Base-by-base conservation (phyloP, 2,329 filamentous ascomycete species). In the Colletotrichum ledebouriae region DNA sequence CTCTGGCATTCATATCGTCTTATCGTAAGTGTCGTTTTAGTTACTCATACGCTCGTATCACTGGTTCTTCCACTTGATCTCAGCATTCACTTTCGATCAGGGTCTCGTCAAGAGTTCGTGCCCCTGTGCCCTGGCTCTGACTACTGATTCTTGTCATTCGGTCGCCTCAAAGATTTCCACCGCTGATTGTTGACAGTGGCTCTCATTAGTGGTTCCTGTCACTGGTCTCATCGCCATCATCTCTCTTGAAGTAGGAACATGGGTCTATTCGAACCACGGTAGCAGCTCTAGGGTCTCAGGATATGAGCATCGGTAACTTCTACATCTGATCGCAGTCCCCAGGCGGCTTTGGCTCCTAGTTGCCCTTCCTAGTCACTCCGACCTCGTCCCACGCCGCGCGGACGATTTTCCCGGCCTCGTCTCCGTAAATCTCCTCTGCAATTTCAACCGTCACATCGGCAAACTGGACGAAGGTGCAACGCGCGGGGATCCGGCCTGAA, bases 311-410 rank as follows among this genome's bases (percentile, higher is more conserved):
- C 11, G 37, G 11, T 39, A 15, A 39, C 4, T 11, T 13, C 37
- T 39, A 39, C 37, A 39, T 39, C 11, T 11, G 10, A 15, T 39
- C 37, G 37, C 37, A 39, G 37, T 15, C 37, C 13, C 13, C 37
- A 4, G 37, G 37, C 22, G 34, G 41, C n/a, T 60, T 55, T 6
- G 39, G 62, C 22, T 66, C 57, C 58, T 70, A 59, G 41, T 46
- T 46, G 37, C 42, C 61, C 47, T 64, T 64, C 17, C 60, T 47
- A 12, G 60, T 67, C 29, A 86, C 83, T 6, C 84, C 84, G 17
- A 86, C 84, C 22, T 82, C 78, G 46, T 74, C 77, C 84, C 83
- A 86, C 6, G 84, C 83, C 60, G 82, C 77, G 53, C 79, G 79
- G 3, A 86, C 80, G 53, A 76, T 80, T 52, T 79, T 76, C n/a